Base-by-base conservation (phyloP, 257 asterid genomes). In the Linderniella brevidens region DNA sequence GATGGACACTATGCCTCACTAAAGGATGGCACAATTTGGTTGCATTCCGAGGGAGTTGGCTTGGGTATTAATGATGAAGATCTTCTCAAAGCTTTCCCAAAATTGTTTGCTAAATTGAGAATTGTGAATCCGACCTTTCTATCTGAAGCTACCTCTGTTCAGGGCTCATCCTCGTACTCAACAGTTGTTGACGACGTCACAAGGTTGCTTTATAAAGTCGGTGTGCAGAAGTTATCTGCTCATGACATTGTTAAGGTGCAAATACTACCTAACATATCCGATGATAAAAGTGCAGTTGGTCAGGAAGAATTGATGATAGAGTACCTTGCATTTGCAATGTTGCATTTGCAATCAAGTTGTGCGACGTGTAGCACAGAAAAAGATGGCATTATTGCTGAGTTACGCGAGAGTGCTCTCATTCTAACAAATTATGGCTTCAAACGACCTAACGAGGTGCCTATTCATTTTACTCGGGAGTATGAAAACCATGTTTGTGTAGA, bases 211-310 rank as follows among this genome's bases (percentile, higher is more conserved):
- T 68, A 74, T 46, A 79, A 66, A 69, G 64, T 85, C 15, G 98
- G 98, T 37, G 82, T 90, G 46, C 98, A 90, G 72, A 77, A 40
- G 58, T 67, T 90, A 72, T 81, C 94, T 39, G 81, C 70, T 55
- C 98, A 90, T 73, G 94, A 90, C 52, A 77, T 90, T 54, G 64
- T 85, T 52, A 90, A 78, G 72, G 61, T 57, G 49, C 98, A 90
- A 49, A 67, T 90, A 54, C 63, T 90, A 45, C 94, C 98, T 11
- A 72, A 77, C 49, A 45, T 90, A 52, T 75, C 72, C 59, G 70
- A 68, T 65, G 72, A 53, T 39, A 62, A 37, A 60, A 75, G 43
- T 61, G 63, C 67, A 61, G 38, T 25, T 8, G 71, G 50, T 54
- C 64, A 70, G 52, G 71, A 64, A 41, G 90, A 74, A 54, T 58